These are phyloP conservation scores for Xylaria sp. DNA, from an alignment of 2,329 filamentous ascomycete species.

Conservation along the genomic window DNA sequence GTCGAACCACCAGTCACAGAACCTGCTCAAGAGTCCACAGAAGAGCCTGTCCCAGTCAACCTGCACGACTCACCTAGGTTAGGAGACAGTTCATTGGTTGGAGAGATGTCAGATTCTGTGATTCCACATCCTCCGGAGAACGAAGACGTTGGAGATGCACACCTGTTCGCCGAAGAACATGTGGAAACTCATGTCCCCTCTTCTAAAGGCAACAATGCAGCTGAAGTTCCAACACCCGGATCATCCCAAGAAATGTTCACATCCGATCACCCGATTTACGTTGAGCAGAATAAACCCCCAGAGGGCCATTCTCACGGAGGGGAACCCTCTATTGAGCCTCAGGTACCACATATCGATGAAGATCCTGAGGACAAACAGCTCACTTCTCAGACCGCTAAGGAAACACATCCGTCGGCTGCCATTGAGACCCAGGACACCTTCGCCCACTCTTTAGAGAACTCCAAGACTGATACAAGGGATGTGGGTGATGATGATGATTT, in stretches of 20 bases:
- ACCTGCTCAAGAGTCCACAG: neutral
- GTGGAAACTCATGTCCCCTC: neutral
- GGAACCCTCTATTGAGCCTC: neutral
- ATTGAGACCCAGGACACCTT: neutral
- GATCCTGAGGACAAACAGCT: neutral
- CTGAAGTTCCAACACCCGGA: neutral
- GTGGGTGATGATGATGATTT: slow-evolving; percentile 17
- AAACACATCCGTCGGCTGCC: neutral
- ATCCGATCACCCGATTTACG: neutral
- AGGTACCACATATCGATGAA: neutral
- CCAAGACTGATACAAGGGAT: neutral
- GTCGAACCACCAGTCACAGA: neutral
- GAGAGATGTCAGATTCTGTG: slow-evolving; percentile 1
- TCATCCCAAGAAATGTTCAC: neutral
- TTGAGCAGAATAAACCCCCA: neutral
- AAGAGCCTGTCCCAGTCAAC: neutral
- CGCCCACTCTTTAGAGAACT: neutral
- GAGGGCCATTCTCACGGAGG: neutral
- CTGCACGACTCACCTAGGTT: neutral
- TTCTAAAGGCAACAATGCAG: neutral
- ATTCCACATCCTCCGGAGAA: neutral
- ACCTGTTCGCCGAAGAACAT: neutral
- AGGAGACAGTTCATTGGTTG: neutral
- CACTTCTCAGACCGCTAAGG: neutral
- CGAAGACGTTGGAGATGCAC: neutral